Evolutionary conservation across 1,139 yeast species (phyloP), one percentile per base, ranked within the genome.

Genomic region (Hansenula lynferdii): DNA sequence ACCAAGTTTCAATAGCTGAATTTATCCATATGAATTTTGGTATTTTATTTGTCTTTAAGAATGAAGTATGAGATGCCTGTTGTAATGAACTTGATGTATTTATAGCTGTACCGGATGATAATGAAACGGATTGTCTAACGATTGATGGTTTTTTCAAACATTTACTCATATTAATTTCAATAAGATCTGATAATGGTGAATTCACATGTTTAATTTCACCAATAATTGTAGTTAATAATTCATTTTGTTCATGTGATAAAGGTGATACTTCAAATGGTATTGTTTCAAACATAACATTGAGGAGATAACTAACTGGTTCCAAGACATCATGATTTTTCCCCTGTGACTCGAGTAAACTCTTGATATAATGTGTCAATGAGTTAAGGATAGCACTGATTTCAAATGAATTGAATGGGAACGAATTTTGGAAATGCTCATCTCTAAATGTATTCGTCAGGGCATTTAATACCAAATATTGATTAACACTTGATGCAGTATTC

Each of bases 11-110:
- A 4, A 53, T 39, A 0, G 48, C 43, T 5, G 40, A 34, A 29
- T 48, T 49, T 9, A 53, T 40, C 58, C 58, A 53, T 3, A 53
- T 42, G 14, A 44, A 41, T 35, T 45, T 49, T 12, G 55, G 45
- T 1, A 45, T 33, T 33, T 48, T 53, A 39, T 42, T 51, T 8
- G 48, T 36, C 31, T 50, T 52, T 7, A 51, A 21, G 29, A 51
- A 49, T 5, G 48, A 37, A 6, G 44, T 25, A 28, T 51, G 49
- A 8, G 38, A 28, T 8, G 43, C 26, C 28, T 15, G 37, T 28
- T 6, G 26, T 28, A 19, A 31, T 17, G 14, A 16, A 21, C 14
- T n/a, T 14, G 40, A 15, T 18, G 20, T 12, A n/a, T n/a, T n/a
- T 8, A 19, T 12, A 12, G 26, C 12, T 24, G 26, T 7, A 12